Evolutionary conservation across 202 grass and related monocot genomes (phyloP).

Genomic region (Elaeis oleifera): DNA sequence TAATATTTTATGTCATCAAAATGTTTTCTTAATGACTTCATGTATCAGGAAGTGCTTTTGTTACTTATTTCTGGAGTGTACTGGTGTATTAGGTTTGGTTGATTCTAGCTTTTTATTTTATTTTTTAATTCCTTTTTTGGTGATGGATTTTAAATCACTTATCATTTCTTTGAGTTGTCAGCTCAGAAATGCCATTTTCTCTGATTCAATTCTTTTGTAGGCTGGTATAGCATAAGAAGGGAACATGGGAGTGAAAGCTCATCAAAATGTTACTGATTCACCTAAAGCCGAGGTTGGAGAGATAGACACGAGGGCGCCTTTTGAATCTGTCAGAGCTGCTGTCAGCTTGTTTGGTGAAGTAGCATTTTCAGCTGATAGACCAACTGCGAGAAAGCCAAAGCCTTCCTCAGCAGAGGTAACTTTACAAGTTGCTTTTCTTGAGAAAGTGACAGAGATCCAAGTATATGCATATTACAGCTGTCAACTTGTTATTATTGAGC

Average conservation of each 20-base stretch:
- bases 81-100: too few relatives aligned
- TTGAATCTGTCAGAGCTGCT: constrained; percentile 84
- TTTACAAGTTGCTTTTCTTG: too few relatives aligned
- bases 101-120: too few relatives aligned
- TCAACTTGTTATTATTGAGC: too few relatives aligned
- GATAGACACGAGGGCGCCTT: constrained; percentile 86
- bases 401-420: constrained; percentile 62
- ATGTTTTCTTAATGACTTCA: too few relatives aligned
- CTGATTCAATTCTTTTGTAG: background rate
- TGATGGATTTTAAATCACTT: too few relatives aligned
- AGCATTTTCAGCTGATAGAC: constrained; percentile 44
- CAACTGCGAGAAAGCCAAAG: constrained; percentile 51
- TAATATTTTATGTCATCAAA: too few relatives aligned
- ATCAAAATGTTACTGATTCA: constrained; percentile 32
- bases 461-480: too few relatives aligned
- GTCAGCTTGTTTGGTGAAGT: constrained; percentile 88
- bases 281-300: constrained; percentile 60
- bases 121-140: too few relatives aligned
- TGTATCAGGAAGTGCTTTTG: too few relatives aligned
- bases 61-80: too few relatives aligned
- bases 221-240: constrained; percentile 11
- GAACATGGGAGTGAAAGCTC: constrained; percentile 60
- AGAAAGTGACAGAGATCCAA: too few relatives aligned
- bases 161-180: background rate
- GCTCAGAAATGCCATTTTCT: background rate